A percentile compares a stretch with the other conserved stretches of the same genome.
phyloP scores from a whole-genome alignment of 768 basidiomycete genomes.

The Lactarius sp. region DNA sequence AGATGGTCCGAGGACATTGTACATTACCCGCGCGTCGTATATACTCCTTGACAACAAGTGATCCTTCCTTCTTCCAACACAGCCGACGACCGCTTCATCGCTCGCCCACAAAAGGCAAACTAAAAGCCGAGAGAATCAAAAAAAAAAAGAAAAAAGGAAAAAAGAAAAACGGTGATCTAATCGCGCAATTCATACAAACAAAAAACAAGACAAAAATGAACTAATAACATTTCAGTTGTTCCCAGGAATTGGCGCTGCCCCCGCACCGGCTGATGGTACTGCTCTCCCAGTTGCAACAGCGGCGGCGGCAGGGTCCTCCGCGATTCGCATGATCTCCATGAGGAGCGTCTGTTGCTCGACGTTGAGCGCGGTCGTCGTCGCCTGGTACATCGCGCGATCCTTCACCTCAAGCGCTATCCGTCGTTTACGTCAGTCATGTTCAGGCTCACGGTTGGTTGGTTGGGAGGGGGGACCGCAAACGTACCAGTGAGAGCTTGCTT shows the following conservation, averaged over 20 bases:
- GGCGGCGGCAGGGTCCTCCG: slow-evolving; percentile 4
- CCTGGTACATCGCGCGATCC: slow-evolving; percentile 63
- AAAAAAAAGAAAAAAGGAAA: background rate
- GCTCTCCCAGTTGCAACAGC: background rate
- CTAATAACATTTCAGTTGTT: background rate
- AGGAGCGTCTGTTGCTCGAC: slow-evolving; percentile 75
- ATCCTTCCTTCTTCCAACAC: background rate
- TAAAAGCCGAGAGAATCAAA: background rate
- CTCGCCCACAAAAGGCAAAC: background rate
- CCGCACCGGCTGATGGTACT: background rate
- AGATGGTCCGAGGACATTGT: slow-evolving; percentile 4
- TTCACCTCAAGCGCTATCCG: slow-evolving; percentile 69
- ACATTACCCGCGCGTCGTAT: background rate
- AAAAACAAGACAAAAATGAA: background rate
- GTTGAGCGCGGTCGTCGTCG: slow-evolving; percentile 62
- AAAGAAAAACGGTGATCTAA: background rate
- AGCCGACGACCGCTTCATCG: background rate
- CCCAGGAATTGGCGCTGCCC: background rate
- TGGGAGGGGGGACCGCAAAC: slow-evolving; percentile 27
- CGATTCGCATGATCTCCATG: slow-evolving; percentile 73
- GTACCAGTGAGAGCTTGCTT: slow-evolving; percentile 71
- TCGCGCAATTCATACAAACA: slow-evolving; percentile 5
- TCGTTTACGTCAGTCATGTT: background rate
- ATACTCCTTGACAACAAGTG: slow-evolving; percentile 8
- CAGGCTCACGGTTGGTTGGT: background rate